A percentile compares a stretch with the other conserved stretches of the same genome.
Conservation (phyloP, 2,329 filamentous ascomycete genomes). For the Neonectria ditissima region DNA sequence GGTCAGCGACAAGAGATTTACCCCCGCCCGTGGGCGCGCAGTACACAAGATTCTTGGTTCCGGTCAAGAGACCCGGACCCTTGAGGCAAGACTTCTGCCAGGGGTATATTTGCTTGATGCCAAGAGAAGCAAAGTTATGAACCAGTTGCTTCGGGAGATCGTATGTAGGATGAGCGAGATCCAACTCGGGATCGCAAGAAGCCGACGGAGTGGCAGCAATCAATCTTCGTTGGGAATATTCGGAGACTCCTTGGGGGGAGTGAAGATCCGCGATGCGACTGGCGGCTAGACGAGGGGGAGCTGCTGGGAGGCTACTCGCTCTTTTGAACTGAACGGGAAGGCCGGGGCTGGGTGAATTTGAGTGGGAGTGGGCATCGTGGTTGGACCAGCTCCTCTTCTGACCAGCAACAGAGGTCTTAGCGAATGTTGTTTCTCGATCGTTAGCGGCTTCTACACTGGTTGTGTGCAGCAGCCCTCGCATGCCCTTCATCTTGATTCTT, state of each 20-base stretch:
- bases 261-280: constrained; percentile 59
- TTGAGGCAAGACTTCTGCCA: constrained; percentile 83
- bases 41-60: constrained; percentile 79
- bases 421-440: constrained; percentile 52
- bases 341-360: constrained; percentile 12
- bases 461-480: constrained; percentile 59
- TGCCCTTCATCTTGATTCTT: constrained; percentile 55
- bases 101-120: constrained; percentile 80
- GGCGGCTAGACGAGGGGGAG: constrained; percentile 50
- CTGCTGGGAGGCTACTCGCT: constrained; percentile 48
- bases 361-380: constrained; percentile 29
- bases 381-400: constrained; percentile 58
- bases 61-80: constrained; percentile 72
- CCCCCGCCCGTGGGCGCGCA: constrained; percentile 83
- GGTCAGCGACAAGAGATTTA: constrained; percentile 78
- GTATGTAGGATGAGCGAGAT: constrained; percentile 73
- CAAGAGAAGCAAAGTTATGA: constrained; percentile 72
- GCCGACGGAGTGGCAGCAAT: constrained; percentile 67
- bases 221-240: constrained; percentile 68
- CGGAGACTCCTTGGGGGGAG: constrained; percentile 51
- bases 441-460: constrained; percentile 64
- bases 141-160: constrained; percentile 70
- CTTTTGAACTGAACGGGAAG: constrained; percentile 49
- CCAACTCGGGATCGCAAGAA: constrained; percentile 66
- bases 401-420: constrained; percentile 58